Evolutionary conservation across 1,139 yeast species (phyloP), one percentile per base, ranked within the genome.

Genomic region (Chernovozyma sophiae-reginae): DNA sequence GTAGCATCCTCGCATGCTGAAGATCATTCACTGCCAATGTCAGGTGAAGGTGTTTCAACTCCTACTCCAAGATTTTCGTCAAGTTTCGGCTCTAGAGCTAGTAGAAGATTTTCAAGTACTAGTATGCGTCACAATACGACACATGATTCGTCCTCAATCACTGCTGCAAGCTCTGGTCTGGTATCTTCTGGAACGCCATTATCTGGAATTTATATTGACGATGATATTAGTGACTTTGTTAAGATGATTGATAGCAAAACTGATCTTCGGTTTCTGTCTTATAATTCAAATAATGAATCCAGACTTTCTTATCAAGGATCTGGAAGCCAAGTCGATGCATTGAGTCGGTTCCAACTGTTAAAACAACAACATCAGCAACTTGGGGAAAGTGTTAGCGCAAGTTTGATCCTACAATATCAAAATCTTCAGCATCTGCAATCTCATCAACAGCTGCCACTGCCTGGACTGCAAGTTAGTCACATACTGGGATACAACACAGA

Each of bases 171-270:
- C 37, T 55, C 62, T 6, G 71, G 66, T 1, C 71, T 65, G 70
- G 47, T 45, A 11, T 43, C 51, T 10, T 55, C 64, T 1, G 65
- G 56, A 18, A 59, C 64, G 1, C 72, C 74, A 5, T 49, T 62
- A 29, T 66, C 72, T 45, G 74, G 75, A 3, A 47, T 68, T 10
- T 66, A 68, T 43, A 59, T 62, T 19, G 89, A 81, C 46, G 89
- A 85, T 41, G 96, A 85, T 48, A 68, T 89, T 20, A 77, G 84
- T 39, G 87, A 83, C 38, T 90, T 90, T 63, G 86, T 90, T 36
- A 74, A 79, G 45, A 70, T 87, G 77, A 76, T 90, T 34, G 97
- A 92, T 46, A 78, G 83, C 35, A 77, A 74, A 44, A 67, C 71
- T 3, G 81, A 76, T 43, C 56, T 78, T 22, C 54, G 77, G 32